Percentiles rank a stretch among this genome's conserved stretches.
These are phyloP conservation scores for Waltergamsia citrina DNA, from an alignment of 2,329 filamentous ascomycete species.

Conservation along the genomic window DNA sequence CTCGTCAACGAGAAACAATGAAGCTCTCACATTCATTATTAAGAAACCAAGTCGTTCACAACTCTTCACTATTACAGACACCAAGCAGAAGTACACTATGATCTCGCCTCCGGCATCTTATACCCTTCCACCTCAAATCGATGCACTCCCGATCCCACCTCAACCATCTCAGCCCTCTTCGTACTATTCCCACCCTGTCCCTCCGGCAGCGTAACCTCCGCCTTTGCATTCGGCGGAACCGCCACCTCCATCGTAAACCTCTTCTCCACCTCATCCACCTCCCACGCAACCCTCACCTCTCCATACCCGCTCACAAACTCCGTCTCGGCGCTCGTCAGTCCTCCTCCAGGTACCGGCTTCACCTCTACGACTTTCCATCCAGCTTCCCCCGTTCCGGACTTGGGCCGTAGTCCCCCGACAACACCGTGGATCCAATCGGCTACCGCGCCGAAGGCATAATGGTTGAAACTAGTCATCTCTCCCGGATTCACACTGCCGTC, in stretches of 20 bases:
- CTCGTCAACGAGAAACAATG: too few relatives aligned
- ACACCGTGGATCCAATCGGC: conserved; percentile 35
- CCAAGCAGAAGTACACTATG: too few relatives aligned
- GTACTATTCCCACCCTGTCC: background rate
- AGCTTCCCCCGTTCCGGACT: too few relatives aligned
- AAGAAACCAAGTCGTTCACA: too few relatives aligned
- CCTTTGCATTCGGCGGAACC: conserved; percentile 9
- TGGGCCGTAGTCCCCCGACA: conserved; percentile 29
- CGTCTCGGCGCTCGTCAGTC: conserved; percentile 19
- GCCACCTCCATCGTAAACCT: conserved; percentile 3
- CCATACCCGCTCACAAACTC: background rate
- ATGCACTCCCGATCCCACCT: background rate
- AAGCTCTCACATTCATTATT: too few relatives aligned
- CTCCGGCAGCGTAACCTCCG: conserved; percentile 4
- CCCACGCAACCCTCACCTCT: conserved; percentile 9
- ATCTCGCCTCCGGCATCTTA: background rate
- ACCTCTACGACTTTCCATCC: conserved; percentile 29
- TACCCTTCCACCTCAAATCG: background rate
- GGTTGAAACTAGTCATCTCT: conserved; percentile 39
- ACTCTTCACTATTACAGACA: too few relatives aligned
- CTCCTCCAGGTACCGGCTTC: conserved; percentile 22
- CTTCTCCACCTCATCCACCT: background rate
- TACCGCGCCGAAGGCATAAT: conserved; percentile 39
- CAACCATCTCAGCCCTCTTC: background rate
- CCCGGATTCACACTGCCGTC: conserved; percentile 33